A percentile compares a stretch with the other conserved stretches of the same genome.
Conservation (phyloP, 495 filamentous ascomycete species). For the Podospora anserina region DNA sequence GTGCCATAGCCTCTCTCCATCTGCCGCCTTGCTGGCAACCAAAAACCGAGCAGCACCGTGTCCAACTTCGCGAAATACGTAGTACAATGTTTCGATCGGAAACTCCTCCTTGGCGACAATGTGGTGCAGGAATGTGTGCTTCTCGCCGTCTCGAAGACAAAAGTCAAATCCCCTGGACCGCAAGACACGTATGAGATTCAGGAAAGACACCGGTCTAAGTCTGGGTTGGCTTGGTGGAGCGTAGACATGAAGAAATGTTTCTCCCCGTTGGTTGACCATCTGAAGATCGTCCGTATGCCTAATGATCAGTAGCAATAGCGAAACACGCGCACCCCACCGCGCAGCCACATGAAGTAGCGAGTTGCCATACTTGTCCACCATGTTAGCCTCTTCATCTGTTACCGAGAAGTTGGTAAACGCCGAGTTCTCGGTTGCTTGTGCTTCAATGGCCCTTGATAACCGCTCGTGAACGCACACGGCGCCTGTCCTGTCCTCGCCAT, state of each 20-base stretch:
- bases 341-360: conserved; percentile 34
- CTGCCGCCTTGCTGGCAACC: conserved; percentile 30
- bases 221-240: conserved; percentile 29
- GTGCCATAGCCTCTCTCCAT: conserved; percentile 32
- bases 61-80: conserved; percentile 33
- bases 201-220: conserved; percentile 31
- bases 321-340: conserved; percentile 34
- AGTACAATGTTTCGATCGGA: conserved; percentile 31
- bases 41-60: conserved; percentile 34
- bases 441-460: conserved; percentile 31
- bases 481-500: neutral
- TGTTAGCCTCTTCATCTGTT: conserved; percentile 33
- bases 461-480: conserved; percentile 30
- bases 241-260: conserved; percentile 36
- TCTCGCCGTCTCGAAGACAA: conserved; percentile 33
- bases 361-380: conserved; percentile 34
- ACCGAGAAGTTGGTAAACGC: conserved; percentile 30
- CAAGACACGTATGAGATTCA: conserved; percentile 32
- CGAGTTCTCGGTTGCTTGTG: conserved; percentile 25
- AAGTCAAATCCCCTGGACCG: conserved; percentile 34
- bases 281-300: conserved; percentile 32
- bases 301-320: conserved; percentile 30
- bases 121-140: conserved; percentile 32
- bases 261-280: conserved; percentile 32
- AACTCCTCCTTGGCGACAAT: conserved; percentile 30